Evolutionary conservation across 1,139 yeast species (phyloP).

Genomic region (Suhomyces kunorum): DNA sequence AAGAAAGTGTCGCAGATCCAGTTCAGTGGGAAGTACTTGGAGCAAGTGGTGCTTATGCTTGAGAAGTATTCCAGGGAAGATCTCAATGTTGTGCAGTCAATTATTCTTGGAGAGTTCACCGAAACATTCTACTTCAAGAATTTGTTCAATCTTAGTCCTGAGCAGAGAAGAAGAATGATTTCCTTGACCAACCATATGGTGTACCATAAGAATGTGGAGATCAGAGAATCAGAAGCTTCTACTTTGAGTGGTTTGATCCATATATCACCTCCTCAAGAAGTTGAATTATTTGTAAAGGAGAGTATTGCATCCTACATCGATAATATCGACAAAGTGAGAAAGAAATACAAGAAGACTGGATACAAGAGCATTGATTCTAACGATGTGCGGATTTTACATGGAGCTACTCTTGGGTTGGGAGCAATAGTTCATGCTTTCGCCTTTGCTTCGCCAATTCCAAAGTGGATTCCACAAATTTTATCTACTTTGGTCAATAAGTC

Average conservation of each 20-base stretch:
- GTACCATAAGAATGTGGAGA: constrained; percentile 68
- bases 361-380: constrained; percentile 37
- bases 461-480: constrained; percentile 80
- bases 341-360: constrained; percentile 31
- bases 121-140: constrained; percentile 78
- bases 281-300: constrained; percentile 34
- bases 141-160: constrained; percentile 52
- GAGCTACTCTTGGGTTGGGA: constrained; percentile 87
- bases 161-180: constrained; percentile 55
- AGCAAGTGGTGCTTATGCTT: constrained; percentile 51
- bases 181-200: constrained; percentile 55
- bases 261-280: constrained; percentile 64
- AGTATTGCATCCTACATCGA: constrained; percentile 27
- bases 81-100: constrained; percentile 66
- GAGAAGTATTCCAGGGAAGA: constrained; percentile 43
- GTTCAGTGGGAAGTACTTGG: constrained; percentile 46
- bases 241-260: constrained; percentile 83
- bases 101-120: constrained; percentile 66
- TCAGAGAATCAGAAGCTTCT: constrained; percentile 73
- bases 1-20: constrained; percentile 61
- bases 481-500: constrained; percentile 69
- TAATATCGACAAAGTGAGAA: constrained; percentile 37
- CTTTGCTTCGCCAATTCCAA: constrained; percentile 87
- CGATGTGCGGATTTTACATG: constrained; percentile 63
- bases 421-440: constrained; percentile 90